phyloP scores from a whole-genome alignment of 169 alveolate species.

The Cryptosporidium meleagridis region DNA sequence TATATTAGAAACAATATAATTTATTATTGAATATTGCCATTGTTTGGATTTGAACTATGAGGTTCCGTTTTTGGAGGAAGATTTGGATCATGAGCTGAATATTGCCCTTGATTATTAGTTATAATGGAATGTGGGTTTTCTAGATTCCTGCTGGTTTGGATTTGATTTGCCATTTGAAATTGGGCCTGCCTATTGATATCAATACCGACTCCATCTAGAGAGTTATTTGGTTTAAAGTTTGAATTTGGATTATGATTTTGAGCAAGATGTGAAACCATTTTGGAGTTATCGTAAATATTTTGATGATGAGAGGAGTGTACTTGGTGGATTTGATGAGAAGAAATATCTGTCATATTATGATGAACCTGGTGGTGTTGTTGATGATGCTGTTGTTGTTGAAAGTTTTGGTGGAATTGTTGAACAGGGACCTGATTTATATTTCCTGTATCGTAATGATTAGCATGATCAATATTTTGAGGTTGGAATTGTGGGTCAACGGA shows the following conservation, averaged over 20 bases:
- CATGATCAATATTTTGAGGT: conserved; percentile 6
- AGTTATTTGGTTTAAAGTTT: not conserved
- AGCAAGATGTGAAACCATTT: not conserved
- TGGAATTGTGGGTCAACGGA: conserved; percentile 10
- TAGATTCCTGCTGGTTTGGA: not conserved
- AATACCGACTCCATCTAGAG: not conserved
- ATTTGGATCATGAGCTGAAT: not conserved
- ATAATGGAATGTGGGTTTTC: not conserved
- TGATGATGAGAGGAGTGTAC: conserved; percentile 4
- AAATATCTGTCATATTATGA: not conserved
- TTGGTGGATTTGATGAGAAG: conserved; percentile 17
- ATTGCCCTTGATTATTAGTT: not conserved
- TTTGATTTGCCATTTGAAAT: not conserved
- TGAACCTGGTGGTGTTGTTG: not conserved
- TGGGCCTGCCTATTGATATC: not conserved
- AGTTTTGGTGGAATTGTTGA: conserved; percentile 12
- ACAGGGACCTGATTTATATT: not conserved
- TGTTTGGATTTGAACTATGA: not conserved
- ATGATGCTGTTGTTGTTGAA: not conserved
- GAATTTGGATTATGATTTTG: not conserved
- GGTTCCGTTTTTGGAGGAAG: conserved; percentile 15
- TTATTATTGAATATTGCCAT: not conserved
- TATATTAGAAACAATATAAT: not conserved
- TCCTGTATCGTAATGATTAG: conserved; percentile 17
- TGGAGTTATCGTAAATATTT: not conserved